These are phyloP conservation scores for Myriosclerotinia duriaeana DNA, from an alignment of 2,329 filamentous ascomycete species.

Conservation along the genomic window DNA sequence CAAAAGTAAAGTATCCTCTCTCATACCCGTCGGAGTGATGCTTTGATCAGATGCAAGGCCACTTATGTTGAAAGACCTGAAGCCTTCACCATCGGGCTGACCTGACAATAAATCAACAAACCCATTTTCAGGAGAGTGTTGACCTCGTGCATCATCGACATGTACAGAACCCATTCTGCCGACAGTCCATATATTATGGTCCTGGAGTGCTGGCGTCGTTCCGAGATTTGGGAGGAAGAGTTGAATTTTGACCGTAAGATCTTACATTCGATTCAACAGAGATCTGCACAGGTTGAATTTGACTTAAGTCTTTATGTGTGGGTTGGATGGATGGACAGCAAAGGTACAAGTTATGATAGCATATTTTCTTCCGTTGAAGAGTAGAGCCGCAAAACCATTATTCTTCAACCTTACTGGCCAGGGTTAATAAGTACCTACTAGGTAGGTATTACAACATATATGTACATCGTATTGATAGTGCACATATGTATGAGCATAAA, in stretches of 20 bases:
- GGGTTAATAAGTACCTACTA: neutral
- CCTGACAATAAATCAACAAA: constrained; percentile 13
- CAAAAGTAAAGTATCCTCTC: constrained; percentile 45
- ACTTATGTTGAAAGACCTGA: constrained; percentile 38
- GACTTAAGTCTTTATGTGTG: neutral
- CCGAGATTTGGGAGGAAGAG: neutral
- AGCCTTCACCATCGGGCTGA: constrained; percentile 27
- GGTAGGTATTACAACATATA: no score
- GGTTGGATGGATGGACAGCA: neutral
- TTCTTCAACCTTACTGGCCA: constrained; percentile 2
- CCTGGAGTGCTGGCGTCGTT: constrained; percentile 2
- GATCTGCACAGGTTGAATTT: neutral
- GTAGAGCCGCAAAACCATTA: neutral
- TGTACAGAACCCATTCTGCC: constrained; percentile 24
- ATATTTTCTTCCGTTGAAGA: neutral
- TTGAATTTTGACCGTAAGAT: neutral
- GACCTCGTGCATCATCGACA: constrained; percentile 22
- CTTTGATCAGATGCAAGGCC: constrained; percentile 36
- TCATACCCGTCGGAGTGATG: constrained; percentile 41
- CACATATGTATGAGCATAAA: constrained; percentile 13
- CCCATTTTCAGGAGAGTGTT: constrained; percentile 16
- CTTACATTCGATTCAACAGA: neutral
- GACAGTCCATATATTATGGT: neutral
- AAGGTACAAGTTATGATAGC: neutral
- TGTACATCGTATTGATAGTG: neutral